Percentiles rank a stretch among this genome's conserved stretches.
These are phyloP conservation scores for Aurantiochytrium sp. DNA, from an alignment of 108 stramenopile genomes.

Conservation along the genomic window DNA sequence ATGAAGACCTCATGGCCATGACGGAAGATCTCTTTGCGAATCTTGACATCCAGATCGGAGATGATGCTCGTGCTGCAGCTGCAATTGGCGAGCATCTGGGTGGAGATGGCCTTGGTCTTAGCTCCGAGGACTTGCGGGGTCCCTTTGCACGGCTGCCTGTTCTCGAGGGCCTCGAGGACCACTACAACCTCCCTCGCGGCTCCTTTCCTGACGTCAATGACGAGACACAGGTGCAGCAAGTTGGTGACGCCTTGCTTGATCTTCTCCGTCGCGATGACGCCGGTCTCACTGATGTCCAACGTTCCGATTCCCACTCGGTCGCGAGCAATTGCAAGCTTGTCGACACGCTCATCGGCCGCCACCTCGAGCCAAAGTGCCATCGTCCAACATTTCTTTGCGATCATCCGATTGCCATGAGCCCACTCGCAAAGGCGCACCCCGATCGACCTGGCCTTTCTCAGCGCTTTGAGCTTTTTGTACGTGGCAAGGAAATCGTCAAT, in stretches of 20 bases:
- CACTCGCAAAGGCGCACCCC: constrained; percentile 90
- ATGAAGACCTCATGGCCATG: constrained; percentile 91
- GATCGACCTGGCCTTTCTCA: constrained; percentile 80
- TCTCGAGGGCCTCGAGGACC: background rate
- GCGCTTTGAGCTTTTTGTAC: constrained; percentile 92
- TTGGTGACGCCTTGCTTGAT: background rate
- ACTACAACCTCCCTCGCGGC: background rate
- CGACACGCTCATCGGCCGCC: background rate
- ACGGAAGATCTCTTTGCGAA: constrained; percentile 65
- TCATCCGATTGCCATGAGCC: constrained; percentile 91
- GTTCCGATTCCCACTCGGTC: background rate
- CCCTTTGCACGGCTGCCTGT: background rate
- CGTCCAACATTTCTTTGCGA: constrained; percentile 98
- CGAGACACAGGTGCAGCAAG: background rate
- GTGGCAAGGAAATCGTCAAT: constrained; percentile 90
- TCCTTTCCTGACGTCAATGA: constrained; percentile 11
- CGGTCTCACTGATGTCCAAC: background rate
- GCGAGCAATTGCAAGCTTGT: background rate
- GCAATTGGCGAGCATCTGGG: background rate
- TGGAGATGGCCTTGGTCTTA: background rate
- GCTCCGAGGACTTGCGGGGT: background rate
- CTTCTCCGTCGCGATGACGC: background rate
- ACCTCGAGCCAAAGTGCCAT: constrained; percentile 71
- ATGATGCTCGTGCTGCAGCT: background rate
- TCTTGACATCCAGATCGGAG: background rate